These are phyloP conservation scores for Bremia lactucae DNA, from an alignment of 352 stramenopile genomes.

Conservation along the genomic window DNA sequence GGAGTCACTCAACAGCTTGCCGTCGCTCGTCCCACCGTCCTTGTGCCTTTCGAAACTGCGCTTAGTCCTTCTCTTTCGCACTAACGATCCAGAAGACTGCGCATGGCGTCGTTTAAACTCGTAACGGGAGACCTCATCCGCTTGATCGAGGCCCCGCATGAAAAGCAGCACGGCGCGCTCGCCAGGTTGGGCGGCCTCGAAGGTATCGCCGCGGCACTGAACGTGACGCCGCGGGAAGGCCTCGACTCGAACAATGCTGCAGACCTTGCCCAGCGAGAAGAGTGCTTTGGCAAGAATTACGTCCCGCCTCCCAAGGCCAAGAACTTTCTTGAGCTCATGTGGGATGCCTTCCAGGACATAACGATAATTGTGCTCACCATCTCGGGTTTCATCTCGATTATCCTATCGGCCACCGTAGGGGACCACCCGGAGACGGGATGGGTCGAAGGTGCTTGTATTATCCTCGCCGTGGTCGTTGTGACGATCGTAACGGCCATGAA, in stretches of 20 bases:
- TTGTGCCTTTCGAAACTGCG: conserved; percentile 5
- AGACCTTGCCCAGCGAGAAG: conserved; percentile 32
- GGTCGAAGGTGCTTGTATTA: conserved; percentile 86
- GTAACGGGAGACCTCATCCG: conserved; percentile 49
- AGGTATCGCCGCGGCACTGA: conserved; percentile 35
- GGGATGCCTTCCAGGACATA: conserved; percentile 84
- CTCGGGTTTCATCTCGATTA: conserved; percentile 73
- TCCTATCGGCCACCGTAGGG: conserved; percentile 45
- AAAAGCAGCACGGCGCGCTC: conserved; percentile 38
- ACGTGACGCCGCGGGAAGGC: conserved; percentile 33
- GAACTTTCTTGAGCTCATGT: conserved; percentile 73
- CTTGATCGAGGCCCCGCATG: conserved; percentile 51
- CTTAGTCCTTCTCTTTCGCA: conserved; percentile 1
- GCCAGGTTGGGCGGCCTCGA: conserved; percentile 31
- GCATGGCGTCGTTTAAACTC: conserved; percentile 33
- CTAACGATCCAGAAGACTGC: background rate
- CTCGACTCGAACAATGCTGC: conserved; percentile 30
- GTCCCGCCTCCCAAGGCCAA: conserved; percentile 38
- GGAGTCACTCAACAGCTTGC: conserved; percentile 8
- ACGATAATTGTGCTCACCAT: conserved; percentile 85
- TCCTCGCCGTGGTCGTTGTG: conserved; percentile 83
- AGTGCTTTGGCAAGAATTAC: conserved; percentile 55
- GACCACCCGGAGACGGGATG: conserved; percentile 52
- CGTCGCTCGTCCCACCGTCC: conserved; percentile 5
- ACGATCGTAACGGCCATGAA: conserved; percentile 80